Base-by-base conservation (phyloP, 306 rosid species). In the Phaseolus lunatus region DNA sequence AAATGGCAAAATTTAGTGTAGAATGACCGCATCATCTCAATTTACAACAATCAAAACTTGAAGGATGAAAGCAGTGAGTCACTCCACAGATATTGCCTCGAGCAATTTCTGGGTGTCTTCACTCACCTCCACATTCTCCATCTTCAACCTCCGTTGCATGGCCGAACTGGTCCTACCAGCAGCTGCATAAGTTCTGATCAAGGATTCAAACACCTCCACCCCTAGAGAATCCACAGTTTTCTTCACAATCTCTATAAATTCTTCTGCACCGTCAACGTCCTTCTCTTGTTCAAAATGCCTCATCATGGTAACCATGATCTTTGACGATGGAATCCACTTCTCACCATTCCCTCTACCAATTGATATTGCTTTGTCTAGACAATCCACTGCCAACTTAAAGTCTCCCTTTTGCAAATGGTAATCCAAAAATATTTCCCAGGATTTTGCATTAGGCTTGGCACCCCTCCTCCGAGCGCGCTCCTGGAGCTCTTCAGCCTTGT, bases 211-310 rank as follows among this genome's bases (percentile, higher is more conserved):
- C 68, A 90, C 93, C 64, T 88, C 88, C 1, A 67, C 64, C 43
- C 86, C 89, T 20, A 81, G 43, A 5, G 83, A 83, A 76, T 89
- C 91, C 78, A 57, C 68, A 5, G 87, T 79, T 87, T 84, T 88
- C 87, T 90, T 90, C 87, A 90, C 69, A 70, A 75, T 87, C 79
- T 86, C 97, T 19, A 92, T 44, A 84, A 90, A 88, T 58, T 83
- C 83, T 84, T 95, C 98, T 7, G 96, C 93, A 4, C 96, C 93
- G 49, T 92, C 93, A 18, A 95, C 99, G 75, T 95, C 90, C 73
- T 89, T 90, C 79, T 86, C 91, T 78, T 47, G 86, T 84, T 92
- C 97, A 54, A 87, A 92, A 79, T 90, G 87, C 75, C 45, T 76
- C 97, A 92, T 85, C 79, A 90, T 79, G 24, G 67, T 54, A 45